Evolutionary conservation across 768 basidiomycete genomes (phyloP).

Genomic region (Gymnopilus dilepis): DNA sequence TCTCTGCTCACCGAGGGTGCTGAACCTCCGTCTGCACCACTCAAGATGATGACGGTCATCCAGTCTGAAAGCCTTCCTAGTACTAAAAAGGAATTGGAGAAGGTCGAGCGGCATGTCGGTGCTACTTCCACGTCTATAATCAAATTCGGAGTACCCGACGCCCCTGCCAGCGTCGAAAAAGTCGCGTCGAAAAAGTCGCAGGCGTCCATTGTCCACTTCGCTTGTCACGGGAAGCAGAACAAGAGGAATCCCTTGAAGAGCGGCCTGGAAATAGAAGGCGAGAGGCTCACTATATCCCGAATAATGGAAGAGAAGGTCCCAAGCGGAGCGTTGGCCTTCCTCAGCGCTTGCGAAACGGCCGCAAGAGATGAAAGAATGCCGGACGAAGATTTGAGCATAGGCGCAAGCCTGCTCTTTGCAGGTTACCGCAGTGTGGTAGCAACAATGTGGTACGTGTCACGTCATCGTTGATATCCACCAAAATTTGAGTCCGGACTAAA

Average conservation of each 20-base stretch:
- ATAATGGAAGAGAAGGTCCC: conserved; percentile 26
- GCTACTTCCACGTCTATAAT: conserved; percentile 13
- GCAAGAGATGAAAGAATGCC: conserved; percentile 26
- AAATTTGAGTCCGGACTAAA: too few species aligned
- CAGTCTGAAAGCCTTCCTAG: conserved; percentile 12
- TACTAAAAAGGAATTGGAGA: conserved; percentile 13
- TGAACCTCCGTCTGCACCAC: conserved; percentile 16
- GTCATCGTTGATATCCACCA: too few species aligned
- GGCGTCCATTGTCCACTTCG: conserved; percentile 34
- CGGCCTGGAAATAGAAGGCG: conserved; percentile 24
- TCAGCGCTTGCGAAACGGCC: conserved; percentile 39
- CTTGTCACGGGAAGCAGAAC: conserved; percentile 37
- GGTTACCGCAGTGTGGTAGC: conserved; percentile 31
- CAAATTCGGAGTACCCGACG: conserved; percentile 14
- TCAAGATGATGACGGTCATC: conserved; percentile 27
- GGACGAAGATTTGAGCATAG: conserved; percentile 33
- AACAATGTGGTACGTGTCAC: conserved; percentile 27
- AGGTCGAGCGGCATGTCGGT: conserved; percentile 18
- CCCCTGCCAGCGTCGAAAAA: conserved; percentile 14
- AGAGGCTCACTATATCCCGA: conserved; percentile 20
- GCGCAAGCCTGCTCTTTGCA: conserved; percentile 27
- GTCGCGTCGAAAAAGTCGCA: neutral
- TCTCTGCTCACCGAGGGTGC: conserved; percentile 13
- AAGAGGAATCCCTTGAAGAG: conserved; percentile 31
- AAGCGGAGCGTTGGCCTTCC: conserved; percentile 31